Percentiles rank a stretch among this genome's conserved stretches.
Conservation (phyloP, 768 basidiomycete genomes). For the Dioszegia aurantiaca region DNA sequence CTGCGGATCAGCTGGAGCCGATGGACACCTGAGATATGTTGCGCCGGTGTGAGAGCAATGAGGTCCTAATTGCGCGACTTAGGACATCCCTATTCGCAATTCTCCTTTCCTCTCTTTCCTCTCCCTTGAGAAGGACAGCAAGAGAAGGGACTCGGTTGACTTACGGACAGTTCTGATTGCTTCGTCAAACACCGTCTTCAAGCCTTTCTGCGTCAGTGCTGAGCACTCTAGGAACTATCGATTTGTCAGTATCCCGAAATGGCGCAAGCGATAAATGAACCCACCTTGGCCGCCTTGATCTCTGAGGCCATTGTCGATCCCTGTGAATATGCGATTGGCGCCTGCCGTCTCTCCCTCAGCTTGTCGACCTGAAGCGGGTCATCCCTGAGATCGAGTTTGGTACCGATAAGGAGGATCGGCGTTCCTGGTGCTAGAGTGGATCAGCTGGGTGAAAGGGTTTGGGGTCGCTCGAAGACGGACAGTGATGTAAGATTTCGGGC, state of each 20-base stretch:
- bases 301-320: conserved; percentile 42
- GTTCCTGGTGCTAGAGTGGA: conserved; percentile 70
- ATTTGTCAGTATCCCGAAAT: conserved; percentile 3
- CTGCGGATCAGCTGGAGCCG: conserved; percentile 20
- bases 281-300: conserved; percentile 47
- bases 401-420: conserved; percentile 85
- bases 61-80: no score
- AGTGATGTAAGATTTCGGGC: conserved; percentile 86
- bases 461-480: conserved; percentile 19
- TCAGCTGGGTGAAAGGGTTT: conserved; percentile 12
- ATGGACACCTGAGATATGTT: no score
- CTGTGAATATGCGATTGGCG: conserved; percentile 45
- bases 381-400: conserved; percentile 84
- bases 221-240: conserved; percentile 50
- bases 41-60: no score
- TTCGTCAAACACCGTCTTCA: conserved; percentile 54
- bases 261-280: conserved; percentile 5
- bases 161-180: conserved; percentile 51
- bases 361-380: conserved; percentile 72
- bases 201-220: conserved; percentile 51
- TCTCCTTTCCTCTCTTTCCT: no score
- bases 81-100: no score
- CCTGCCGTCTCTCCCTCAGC: conserved; percentile 48
- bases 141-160: no score
- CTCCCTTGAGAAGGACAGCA: no score